Conservation (phyloP, 1,284 basidiomycete genomes). For the Boletellus sp. region DNA sequence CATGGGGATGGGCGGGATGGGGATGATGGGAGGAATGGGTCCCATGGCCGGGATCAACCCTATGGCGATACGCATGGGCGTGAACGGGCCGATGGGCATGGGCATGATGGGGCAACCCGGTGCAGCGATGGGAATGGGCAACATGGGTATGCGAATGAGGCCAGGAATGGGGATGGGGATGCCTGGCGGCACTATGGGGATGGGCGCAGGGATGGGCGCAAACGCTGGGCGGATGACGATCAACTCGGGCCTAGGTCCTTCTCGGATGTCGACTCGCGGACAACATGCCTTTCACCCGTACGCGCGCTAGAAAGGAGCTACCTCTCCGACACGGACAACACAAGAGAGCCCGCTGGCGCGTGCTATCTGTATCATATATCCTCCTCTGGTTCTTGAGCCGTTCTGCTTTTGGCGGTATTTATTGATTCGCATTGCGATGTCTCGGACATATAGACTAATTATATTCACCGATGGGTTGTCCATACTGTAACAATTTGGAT, state of each 20-base stretch:
- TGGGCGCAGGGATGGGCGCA: constrained; percentile 32
- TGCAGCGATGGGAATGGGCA: constrained; percentile 31
- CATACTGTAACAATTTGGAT: constrained; percentile 7
- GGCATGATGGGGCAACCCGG: constrained; percentile 30
- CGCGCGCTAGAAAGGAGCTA: constrained; percentile 36
- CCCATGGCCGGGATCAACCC: constrained; percentile 34
- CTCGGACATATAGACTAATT: background rate
- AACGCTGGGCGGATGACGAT: constrained; percentile 35
- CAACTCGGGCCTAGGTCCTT: constrained; percentile 51
- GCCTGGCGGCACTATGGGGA: constrained; percentile 30
- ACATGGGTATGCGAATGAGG: constrained; percentile 33
- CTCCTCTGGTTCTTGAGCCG: constrained; percentile 9
- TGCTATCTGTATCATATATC: constrained; percentile 33
- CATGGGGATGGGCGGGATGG: constrained; percentile 42
- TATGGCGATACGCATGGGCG: constrained; percentile 35
- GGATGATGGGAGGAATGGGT: constrained; percentile 33
- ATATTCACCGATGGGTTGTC: background rate
- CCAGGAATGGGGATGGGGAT: constrained; percentile 33
- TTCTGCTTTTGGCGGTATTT: constrained; percentile 18
- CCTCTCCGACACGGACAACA: background rate
- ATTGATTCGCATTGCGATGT: constrained; percentile 4
- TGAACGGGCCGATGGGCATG: constrained; percentile 36
- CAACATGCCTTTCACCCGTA: constrained; percentile 63
- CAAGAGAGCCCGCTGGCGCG: background rate
- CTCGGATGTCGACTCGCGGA: constrained; percentile 51